Conservation (phyloP, 2,329 filamentous ascomycete genomes). For the Sclerotinia spermophila region DNA sequence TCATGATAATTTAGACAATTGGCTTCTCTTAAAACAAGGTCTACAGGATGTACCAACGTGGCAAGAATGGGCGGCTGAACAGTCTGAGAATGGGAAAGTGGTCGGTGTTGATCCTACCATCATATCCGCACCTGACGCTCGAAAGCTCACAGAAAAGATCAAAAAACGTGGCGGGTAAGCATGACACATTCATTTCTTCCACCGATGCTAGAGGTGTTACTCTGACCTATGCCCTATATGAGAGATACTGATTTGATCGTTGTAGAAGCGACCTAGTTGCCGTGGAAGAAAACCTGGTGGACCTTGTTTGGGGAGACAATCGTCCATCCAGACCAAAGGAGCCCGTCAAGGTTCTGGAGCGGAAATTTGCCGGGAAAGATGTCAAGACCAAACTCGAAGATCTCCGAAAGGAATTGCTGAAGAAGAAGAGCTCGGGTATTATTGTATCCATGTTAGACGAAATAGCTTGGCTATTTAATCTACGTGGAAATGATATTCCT, state of each 20-base stretch:
- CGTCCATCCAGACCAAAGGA: conserved; percentile 74
- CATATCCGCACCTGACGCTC: conserved; percentile 68
- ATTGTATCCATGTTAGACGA: conserved; percentile 95
- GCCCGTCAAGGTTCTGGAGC: conserved; percentile 65
- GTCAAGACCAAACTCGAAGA: conserved; percentile 80
- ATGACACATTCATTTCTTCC: conserved; percentile 1
- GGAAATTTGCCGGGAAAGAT: conserved; percentile 76
- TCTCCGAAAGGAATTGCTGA: conserved; percentile 84
- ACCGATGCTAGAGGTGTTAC: background rate
- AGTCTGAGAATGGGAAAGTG: conserved; percentile 78
- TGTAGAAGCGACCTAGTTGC: conserved; percentile 57
- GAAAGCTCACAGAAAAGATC: conserved; percentile 80
- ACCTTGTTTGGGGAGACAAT: conserved; percentile 76
- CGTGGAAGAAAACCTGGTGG: conserved; percentile 80
- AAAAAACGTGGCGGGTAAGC: conserved; percentile 74
- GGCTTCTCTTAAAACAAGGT: conserved; percentile 88
- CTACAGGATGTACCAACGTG: conserved; percentile 92
- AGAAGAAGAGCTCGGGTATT: conserved; percentile 83
- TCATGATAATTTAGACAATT: conserved; percentile 53
- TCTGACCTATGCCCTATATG: background rate
- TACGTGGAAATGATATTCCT: conserved; percentile 90
- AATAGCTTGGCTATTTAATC: conserved; percentile 97
- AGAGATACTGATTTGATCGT: conserved; percentile 3
- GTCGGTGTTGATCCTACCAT: conserved; percentile 90
- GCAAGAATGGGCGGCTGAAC: conserved; percentile 91